These are phyloP conservation scores for Medicago arabica DNA, from an alignment of 306 rosid genomes.

Conservation along the genomic window DNA sequence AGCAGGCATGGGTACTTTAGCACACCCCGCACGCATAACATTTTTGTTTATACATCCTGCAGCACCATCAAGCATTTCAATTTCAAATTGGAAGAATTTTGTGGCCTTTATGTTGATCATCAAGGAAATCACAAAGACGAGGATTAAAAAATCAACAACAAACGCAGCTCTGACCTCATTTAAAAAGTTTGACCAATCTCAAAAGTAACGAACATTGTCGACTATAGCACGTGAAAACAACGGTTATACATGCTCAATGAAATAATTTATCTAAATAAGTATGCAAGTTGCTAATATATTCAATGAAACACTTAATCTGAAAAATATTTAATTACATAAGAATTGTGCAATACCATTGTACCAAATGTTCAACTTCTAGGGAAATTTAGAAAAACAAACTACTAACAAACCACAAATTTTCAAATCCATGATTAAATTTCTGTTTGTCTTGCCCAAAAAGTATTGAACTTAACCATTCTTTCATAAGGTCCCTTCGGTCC, in stretches of 20 bases:
- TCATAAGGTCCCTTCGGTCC: constrained; percentile 7
- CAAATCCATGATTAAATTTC: constrained; percentile 13
- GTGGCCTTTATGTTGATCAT: background rate
- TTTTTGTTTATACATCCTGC: background rate
- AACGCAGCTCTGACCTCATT: background rate
- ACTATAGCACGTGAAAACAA: background rate
- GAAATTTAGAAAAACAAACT: constrained; percentile 3
- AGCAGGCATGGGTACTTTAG: too few species aligned
- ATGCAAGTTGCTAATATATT: background rate
- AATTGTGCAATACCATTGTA: background rate
- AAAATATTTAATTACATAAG: constrained; percentile 1
- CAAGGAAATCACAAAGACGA: too few species aligned
- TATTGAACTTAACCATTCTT: constrained; percentile 9
- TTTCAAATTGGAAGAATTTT: background rate
- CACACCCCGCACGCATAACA: too few species aligned
- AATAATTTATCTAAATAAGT: background rate
- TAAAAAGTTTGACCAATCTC: background rate
- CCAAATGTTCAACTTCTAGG: background rate
- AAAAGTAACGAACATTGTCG: background rate
- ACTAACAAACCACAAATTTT: constrained; percentile 1
- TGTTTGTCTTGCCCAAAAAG: background rate
- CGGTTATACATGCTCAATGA: background rate
- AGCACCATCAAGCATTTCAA: background rate
- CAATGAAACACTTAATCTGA: background rate
- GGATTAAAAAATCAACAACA: background rate